Evolutionary conservation across 2,329 filamentous ascomycete genomes (phyloP).

Genomic region (Stagonosporopsis vannaccii): DNA sequence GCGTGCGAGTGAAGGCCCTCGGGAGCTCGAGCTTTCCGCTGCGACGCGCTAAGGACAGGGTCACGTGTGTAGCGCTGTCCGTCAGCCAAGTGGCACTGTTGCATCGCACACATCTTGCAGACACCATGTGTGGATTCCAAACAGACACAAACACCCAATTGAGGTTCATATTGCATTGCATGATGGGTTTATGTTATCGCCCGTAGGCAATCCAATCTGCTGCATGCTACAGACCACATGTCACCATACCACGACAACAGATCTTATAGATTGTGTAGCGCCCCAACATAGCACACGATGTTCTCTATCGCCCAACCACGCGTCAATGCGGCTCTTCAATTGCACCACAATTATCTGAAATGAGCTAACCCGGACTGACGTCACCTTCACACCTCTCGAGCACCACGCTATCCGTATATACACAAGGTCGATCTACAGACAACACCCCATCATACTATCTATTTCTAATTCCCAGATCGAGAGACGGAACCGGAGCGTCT

Average conservation of each 20-base stretch:
- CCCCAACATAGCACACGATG: not conserved
- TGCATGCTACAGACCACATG: not conserved
- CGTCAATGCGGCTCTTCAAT: not conserved
- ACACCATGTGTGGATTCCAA: not conserved
- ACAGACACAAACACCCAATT: too few relatives aligned
- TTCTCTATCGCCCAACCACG: too few relatives aligned
- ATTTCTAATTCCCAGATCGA: not conserved
- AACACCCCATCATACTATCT: not conserved
- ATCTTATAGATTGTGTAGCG: not conserved
- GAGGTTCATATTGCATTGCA: not conserved
- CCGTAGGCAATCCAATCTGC: not conserved
- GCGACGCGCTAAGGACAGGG: not conserved
- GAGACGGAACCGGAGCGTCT: too few relatives aligned
- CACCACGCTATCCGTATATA: not conserved
- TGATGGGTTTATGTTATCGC: not conserved
- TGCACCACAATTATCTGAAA: too few relatives aligned
- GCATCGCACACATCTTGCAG: not conserved
- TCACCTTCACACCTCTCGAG: not conserved
- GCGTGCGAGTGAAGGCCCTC: not conserved
- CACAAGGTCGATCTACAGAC: too few relatives aligned
- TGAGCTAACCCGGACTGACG: constrained; percentile 6
- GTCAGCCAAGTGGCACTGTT: not conserved
- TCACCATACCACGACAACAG: not conserved
- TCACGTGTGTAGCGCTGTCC: constrained; percentile 1
- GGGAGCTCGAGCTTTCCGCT: constrained; percentile 6